A percentile compares a stretch with the other conserved stretches of the same genome.
phyloP scores from a whole-genome alignment of 257 asterid species.

The Solanum sitiens region DNA sequence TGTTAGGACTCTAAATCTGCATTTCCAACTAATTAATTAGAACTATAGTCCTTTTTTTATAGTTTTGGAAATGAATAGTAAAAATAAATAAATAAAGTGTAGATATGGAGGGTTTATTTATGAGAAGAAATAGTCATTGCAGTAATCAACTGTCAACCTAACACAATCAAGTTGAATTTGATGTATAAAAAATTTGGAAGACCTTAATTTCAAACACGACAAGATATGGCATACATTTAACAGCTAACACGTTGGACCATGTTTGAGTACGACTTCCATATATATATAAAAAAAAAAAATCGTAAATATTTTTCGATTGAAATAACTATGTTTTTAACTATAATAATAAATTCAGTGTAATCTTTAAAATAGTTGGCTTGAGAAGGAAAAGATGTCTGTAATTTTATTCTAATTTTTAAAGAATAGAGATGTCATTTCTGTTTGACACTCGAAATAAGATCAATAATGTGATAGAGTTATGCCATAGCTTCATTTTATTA shows the following conservation, averaged over 20 bases:
- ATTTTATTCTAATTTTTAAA: too few species aligned
- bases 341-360: not conserved
- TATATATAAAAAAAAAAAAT: not conserved
- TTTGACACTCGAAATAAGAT: not conserved
- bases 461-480: not conserved
- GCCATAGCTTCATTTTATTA: not conserved
- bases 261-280: not conserved
- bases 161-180: not conserved
- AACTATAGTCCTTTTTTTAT: not conserved
- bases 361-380: too few species aligned
- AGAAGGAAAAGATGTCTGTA: too few species aligned
- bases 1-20: not conserved
- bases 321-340: too few species aligned
- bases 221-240: not conserved
- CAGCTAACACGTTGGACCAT: constrained; percentile 9
- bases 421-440: fast-evolving
- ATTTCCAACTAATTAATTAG: not conserved
- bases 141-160: constrained; percentile 23
- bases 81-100: not conserved
- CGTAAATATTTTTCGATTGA: not conserved
- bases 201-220: not conserved
- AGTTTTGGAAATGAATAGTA: not conserved
- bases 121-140: constrained; percentile 1
- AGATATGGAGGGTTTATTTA: constrained; percentile 14
- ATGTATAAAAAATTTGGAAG: not conserved